Conservation (phyloP, 495 filamentous ascomycete species). For the Cairneyella variabilis region DNA sequence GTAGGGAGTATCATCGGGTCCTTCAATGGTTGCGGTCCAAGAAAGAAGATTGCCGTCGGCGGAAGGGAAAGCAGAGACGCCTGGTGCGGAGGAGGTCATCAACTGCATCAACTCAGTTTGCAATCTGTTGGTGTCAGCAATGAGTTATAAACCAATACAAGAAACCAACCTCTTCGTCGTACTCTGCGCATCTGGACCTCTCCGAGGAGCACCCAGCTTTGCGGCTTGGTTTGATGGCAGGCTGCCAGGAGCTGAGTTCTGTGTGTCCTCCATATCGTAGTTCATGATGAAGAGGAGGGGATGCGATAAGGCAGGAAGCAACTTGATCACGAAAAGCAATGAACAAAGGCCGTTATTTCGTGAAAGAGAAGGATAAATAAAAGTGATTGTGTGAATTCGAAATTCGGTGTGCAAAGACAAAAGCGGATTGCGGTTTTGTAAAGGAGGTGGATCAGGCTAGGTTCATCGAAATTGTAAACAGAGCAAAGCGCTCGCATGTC, state of each 20-base stretch:
- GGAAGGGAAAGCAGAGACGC: constrained; percentile 92
- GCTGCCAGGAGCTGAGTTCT: constrained; percentile 65
- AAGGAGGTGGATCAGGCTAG: background rate
- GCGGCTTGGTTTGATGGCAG: constrained; percentile 39
- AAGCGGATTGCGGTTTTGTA: constrained; percentile 13
- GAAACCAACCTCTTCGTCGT: constrained; percentile 69
- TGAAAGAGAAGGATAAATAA: constrained; percentile 5
- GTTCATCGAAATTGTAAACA: constrained; percentile 7
- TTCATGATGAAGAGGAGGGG: constrained; percentile 18
- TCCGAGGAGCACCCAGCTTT: constrained; percentile 57
- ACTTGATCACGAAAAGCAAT: background rate
- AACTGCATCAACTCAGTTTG: constrained; percentile 97
- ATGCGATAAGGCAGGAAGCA: constrained; percentile 7
- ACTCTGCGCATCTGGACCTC: constrained; percentile 62
- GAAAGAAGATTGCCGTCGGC: constrained; percentile 83
- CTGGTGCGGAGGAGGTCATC: constrained; percentile 91
- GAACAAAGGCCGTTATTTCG: constrained; percentile 12
- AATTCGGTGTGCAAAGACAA: background rate
- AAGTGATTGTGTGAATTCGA: constrained; percentile 7
- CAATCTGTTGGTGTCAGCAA: constrained; percentile 52
- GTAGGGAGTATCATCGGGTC: constrained; percentile 89
- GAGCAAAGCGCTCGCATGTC: too few relatives aligned
- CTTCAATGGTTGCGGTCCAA: constrained; percentile 92
- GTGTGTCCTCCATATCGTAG: constrained; percentile 55
- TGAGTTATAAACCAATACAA: background rate